Percentiles rank a stretch among this genome's conserved stretches.
Conservation (phyloP, 1,139 yeast species). For the Lodderomyces beijingensis region DNA sequence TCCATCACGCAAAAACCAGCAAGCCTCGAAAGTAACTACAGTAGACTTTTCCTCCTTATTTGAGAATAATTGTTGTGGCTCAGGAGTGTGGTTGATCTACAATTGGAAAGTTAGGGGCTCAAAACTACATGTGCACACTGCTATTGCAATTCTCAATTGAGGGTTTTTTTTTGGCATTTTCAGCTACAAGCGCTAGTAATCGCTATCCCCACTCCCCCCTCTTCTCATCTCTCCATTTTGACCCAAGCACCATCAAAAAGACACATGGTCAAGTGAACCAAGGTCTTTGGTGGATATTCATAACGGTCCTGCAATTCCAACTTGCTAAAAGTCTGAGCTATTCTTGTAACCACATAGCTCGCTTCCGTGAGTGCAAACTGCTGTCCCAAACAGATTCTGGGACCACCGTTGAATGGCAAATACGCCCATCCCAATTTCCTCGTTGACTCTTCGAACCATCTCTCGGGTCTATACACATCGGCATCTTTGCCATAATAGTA, state of each 20-base stretch:
- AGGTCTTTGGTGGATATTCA: constrained; percentile 28
- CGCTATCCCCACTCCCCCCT: neutral
- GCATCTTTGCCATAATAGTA: constrained; percentile 43
- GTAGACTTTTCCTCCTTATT: too few relatives aligned
- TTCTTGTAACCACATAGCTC: constrained; percentile 23
- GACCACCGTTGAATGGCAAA: constrained; percentile 42
- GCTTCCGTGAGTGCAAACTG: constrained; percentile 44
- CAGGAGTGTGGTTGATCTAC: too few relatives aligned
- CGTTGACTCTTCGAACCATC: constrained; percentile 35
- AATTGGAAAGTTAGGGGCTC: too few relatives aligned
- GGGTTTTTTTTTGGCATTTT: neutral
- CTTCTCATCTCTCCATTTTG: constrained; percentile 3
- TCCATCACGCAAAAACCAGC: too few relatives aligned
- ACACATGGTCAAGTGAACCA: constrained; percentile 32
- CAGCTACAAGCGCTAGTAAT: neutral
- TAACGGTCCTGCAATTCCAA: constrained; percentile 13
- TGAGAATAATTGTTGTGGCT: too few relatives aligned
- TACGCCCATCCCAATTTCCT: constrained; percentile 34
- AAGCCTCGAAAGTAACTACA: too few relatives aligned
- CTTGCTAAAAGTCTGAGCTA: constrained; percentile 15
- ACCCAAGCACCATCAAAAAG: constrained; percentile 19
- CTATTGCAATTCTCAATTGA: neutral
- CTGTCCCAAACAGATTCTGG: constrained; percentile 40
- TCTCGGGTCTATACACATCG: constrained; percentile 39
- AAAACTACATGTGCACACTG: neutral